Conservation (phyloP, 352 stramenopile species). For the Phytopythium aichiense region DNA sequence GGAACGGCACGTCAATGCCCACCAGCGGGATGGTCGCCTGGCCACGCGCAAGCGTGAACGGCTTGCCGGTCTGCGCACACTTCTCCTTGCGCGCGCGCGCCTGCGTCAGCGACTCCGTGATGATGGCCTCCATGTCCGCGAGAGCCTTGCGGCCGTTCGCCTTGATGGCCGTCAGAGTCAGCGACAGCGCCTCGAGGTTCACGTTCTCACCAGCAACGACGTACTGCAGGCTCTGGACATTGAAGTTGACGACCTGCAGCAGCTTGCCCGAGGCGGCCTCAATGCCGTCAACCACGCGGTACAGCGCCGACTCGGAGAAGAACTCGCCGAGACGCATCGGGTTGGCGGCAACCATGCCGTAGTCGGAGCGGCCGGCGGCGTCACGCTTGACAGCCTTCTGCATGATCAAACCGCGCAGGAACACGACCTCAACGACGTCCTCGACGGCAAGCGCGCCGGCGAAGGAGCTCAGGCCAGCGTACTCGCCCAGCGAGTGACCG, state of each 20-base stretch:
- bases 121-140: slow-evolving; percentile 42
- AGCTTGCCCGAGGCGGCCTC: slow-evolving; percentile 56
- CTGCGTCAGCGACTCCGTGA: slow-evolving; percentile 54
- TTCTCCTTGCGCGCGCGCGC: slow-evolving; percentile 61
- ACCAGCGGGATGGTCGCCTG: slow-evolving; percentile 81
- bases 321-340: slow-evolving; percentile 65
- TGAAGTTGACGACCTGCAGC: slow-evolving; percentile 88
- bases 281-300: slow-evolving; percentile 70
- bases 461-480: slow-evolving; percentile 78
- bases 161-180: slow-evolving; percentile 49
- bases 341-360: slow-evolving; percentile 85
- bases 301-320: slow-evolving; percentile 67
- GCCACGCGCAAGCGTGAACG: slow-evolving; percentile 58
- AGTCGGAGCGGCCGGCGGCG: slow-evolving; percentile 69
- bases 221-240: slow-evolving; percentile 82
- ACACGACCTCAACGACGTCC: slow-evolving; percentile 79
- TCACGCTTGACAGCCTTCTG: slow-evolving; percentile 59
- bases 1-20: slow-evolving; percentile 90
- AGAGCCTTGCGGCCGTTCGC: slow-evolving; percentile 39
- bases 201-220: slow-evolving; percentile 80
- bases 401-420: slow-evolving; percentile 72
- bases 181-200: slow-evolving; percentile 76
- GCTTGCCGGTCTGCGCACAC: slow-evolving; percentile 39
- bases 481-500: slow-evolving; percentile 88
- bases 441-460: slow-evolving; percentile 64